Evolutionary conservation across 2,329 filamentous ascomycete genomes (phyloP).

Genomic region (Lasiodiplodia hormozganensis): DNA sequence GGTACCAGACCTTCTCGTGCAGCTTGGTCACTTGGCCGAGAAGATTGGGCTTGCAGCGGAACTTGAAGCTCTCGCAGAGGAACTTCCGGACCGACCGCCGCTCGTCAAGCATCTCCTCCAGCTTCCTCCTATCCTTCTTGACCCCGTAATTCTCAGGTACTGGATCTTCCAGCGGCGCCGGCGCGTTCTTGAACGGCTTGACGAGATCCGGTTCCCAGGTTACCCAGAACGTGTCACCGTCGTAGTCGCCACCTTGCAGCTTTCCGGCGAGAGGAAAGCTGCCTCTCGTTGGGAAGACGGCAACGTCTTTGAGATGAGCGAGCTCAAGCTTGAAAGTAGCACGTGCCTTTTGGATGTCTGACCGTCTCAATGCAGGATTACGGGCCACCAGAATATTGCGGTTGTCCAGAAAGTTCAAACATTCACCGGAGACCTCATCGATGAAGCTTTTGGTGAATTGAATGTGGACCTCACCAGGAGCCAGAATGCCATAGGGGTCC

Average conservation of each 20-base stretch:
- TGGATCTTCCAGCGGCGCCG: constrained; percentile 54
- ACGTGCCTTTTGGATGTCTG: constrained; percentile 71
- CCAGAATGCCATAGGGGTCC: constrained; percentile 67
- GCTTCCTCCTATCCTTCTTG: constrained; percentile 54
- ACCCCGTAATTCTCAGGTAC: constrained; percentile 60
- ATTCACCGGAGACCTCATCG: constrained; percentile 60
- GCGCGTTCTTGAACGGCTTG: constrained; percentile 68
- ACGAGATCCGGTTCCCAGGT: constrained; percentile 76
- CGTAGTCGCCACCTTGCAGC: constrained; percentile 81
- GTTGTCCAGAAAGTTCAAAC: constrained; percentile 57
- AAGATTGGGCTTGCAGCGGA: constrained; percentile 63
- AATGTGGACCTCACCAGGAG: constrained; percentile 71
- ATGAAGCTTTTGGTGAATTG: constrained; percentile 69
- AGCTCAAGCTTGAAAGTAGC: constrained; percentile 64
- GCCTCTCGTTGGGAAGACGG: constrained; percentile 75
- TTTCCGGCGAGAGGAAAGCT: constrained; percentile 69
- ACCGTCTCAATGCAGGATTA: constrained; percentile 71
- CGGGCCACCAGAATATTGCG: constrained; percentile 71
- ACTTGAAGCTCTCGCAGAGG: constrained; percentile 61
- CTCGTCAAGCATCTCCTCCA: constrained; percentile 51
- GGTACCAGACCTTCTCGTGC: constrained; percentile 69
- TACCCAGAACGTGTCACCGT: constrained; percentile 79
- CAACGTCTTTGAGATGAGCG: constrained; percentile 74
- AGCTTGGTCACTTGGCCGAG: constrained; percentile 70
- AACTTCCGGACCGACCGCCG: constrained; percentile 52